A percentile compares a stretch with the other conserved stretches of the same genome.
phyloP scores from a whole-genome alignment of 208 protist species.

The Acanthamoeba healyi region DNA sequence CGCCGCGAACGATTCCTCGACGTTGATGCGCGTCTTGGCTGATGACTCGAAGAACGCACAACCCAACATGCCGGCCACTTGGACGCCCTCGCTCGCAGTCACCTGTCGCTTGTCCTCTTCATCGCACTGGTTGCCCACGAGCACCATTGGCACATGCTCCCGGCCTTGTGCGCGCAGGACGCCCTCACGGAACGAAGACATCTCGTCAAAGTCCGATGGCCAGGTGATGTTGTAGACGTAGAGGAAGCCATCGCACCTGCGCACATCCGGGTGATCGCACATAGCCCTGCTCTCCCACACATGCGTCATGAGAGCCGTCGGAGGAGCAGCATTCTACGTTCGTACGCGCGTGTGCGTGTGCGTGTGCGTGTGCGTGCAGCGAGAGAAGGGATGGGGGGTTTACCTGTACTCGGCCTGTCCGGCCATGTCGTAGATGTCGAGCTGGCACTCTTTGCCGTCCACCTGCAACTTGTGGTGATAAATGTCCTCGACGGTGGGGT shows the following conservation, averaged over 20 bases:
- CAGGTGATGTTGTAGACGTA: not conserved
- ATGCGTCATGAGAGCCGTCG: no score
- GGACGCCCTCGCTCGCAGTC: not conserved
- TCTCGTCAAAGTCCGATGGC: no score
- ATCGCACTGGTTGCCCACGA: conserved; percentile 90
- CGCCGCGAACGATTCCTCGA: no score
- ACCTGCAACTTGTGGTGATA: conserved; percentile 78
- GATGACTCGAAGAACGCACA: conserved; percentile 35
- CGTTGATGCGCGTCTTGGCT: not conserved
- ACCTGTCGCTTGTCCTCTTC: conserved; percentile 86
- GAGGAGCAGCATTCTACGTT: no score
- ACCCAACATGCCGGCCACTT: not conserved
- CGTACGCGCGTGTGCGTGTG: no score
- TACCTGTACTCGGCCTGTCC: not conserved
- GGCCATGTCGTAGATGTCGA: not conserved
- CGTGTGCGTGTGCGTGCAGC: not conserved
- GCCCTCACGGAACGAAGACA: no score
- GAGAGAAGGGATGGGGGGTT: not conserved
- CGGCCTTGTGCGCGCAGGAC: no score
- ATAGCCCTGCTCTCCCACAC: not conserved
- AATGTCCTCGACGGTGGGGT: conserved; percentile 82
- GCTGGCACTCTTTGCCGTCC: not conserved
- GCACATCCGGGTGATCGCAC: not conserved
- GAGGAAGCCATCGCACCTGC: not conserved
- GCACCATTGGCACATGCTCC: conserved; percentile 81